Evolutionary conservation across 257 asterid genomes (phyloP).

Genomic region (Oldenlandia corymbosa): DNA sequence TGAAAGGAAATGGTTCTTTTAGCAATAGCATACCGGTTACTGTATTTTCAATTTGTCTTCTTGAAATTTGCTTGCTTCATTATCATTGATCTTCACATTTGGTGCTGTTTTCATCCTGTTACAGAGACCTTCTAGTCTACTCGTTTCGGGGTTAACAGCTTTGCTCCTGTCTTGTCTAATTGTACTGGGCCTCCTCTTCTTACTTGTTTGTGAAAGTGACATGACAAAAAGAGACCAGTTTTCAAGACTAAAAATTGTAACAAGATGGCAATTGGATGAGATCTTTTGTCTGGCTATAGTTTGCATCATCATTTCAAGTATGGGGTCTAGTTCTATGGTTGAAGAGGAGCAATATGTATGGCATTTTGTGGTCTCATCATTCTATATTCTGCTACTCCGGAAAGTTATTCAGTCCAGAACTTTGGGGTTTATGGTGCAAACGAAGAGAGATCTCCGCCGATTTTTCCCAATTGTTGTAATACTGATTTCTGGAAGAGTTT

Average conservation of each 20-base stretch:
- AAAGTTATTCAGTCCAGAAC: slow-evolving; percentile 41
- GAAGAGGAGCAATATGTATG: slow-evolving; percentile 94
- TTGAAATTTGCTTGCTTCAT: not conserved
- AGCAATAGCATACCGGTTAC: not conserved
- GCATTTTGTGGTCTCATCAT: slow-evolving; percentile 68
- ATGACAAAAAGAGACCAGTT: slow-evolving; percentile 21
- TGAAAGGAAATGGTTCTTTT: no score
- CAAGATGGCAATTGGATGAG: slow-evolving; percentile 60
- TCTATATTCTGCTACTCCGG: slow-evolving; percentile 59
- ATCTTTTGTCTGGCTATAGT: slow-evolving; percentile 35
- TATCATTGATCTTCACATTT: not conserved
- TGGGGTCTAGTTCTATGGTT: slow-evolving; percentile 96
- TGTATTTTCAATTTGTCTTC: not conserved
- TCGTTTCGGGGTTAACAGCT: slow-evolving; percentile 60
- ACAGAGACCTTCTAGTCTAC: slow-evolving; percentile 65
- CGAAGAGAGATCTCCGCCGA: slow-evolving; percentile 18
- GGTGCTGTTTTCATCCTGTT: slow-evolving; percentile 17
- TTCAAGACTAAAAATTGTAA: slow-evolving; percentile 16
- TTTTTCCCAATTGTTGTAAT: slow-evolving; percentile 30
- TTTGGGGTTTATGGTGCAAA: slow-evolving; percentile 14
- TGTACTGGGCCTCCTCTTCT: slow-evolving; percentile 44
- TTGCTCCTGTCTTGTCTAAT: slow-evolving; percentile 60
- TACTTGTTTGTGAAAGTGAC: slow-evolving; percentile 32
- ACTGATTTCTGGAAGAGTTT: slow-evolving; percentile 66
- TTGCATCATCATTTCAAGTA: slow-evolving; percentile 46